Conservation (phyloP, 2,329 filamentous ascomycete genomes). For the Ascochyta koolunga region DNA sequence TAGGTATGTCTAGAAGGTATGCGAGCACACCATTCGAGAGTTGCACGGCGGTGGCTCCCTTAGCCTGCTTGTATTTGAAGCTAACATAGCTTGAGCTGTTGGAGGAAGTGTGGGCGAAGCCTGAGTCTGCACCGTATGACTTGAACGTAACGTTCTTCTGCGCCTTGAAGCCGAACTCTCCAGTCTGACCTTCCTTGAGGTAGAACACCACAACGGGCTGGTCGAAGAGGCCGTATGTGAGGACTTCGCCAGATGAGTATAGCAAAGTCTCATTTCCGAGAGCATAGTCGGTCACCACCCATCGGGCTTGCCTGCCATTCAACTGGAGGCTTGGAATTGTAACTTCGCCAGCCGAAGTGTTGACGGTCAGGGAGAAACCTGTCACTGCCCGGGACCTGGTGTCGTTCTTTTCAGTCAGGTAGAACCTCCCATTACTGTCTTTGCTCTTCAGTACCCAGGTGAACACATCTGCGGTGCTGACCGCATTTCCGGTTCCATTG, state of each 20-base stretch:
- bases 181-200: conserved; percentile 55
- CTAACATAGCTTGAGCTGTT: conserved; percentile 23
- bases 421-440: conserved; percentile 58
- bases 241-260: conserved; percentile 59
- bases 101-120: conserved; percentile 37
- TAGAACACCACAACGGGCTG: conserved; percentile 57
- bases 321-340: conserved; percentile 56
- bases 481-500: conserved; percentile 59
- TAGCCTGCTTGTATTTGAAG: conserved; percentile 56
- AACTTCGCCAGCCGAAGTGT: conserved; percentile 54
- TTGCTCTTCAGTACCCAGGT: conserved; percentile 62
- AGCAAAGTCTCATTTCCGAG: conserved; percentile 56
- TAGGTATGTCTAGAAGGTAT: conserved; percentile 60
- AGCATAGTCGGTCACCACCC: conserved; percentile 60
- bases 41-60: conserved; percentile 55
- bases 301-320: conserved; percentile 60
- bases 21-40: conserved; percentile 58
- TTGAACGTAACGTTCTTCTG: conserved; percentile 49
- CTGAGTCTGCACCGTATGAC: conserved; percentile 49
- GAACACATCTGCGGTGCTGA: conserved; percentile 50
- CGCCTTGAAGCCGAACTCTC: conserved; percentile 58
- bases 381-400: conserved; percentile 54
- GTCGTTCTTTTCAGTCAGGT: conserved; percentile 55
- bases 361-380: conserved; percentile 55
- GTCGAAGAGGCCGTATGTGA: conserved; percentile 58